Conservation (phyloP, 1,139 yeast genomes). For the Geotrichum cucujoidarum region DNA sequence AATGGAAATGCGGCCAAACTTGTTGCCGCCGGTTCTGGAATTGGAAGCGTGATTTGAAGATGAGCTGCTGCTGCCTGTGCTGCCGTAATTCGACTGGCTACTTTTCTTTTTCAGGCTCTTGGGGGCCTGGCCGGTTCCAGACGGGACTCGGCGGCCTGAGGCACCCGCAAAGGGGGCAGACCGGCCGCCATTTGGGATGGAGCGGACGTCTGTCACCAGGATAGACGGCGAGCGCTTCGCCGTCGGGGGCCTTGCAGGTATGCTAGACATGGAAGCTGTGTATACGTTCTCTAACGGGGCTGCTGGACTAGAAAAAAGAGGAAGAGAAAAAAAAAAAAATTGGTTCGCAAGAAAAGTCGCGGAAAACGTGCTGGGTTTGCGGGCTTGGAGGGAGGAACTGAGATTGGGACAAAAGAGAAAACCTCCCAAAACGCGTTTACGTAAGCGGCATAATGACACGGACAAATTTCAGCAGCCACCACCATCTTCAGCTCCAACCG, state of each 20-base stretch:
- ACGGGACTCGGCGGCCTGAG: not conserved
- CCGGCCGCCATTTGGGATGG: conserved; percentile 50
- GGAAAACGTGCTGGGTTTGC: no score
- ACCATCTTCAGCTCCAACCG: no score
- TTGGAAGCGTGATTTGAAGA: not conserved
- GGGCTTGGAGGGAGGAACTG: no score
- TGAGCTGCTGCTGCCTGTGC: not conserved
- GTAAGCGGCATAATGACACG: no score
- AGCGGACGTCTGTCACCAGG: conserved; percentile 82
- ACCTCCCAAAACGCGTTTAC: no score
- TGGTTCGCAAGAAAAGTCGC: no score
- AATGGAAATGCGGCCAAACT: conserved; percentile 33
- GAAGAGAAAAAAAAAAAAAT: not conserved
- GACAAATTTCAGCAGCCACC: not conserved
- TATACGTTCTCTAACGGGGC: no score
- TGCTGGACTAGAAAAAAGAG: not conserved
- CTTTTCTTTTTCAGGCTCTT: not conserved
- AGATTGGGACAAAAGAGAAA: no score
- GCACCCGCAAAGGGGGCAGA: conserved; percentile 70
- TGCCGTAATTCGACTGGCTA: not conserved
- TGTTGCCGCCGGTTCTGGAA: conserved; percentile 4
- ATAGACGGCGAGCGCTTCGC: conserved; percentile 93
- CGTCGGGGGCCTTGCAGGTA: conserved; percentile 45
- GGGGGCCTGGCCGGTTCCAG: not conserved
- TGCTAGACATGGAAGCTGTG: conserved; percentile 6